These are phyloP conservation scores for Lichtheimia ramosa DNA, from an alignment of 371 early-diverging fungal species.

Conservation along the genomic window DNA sequence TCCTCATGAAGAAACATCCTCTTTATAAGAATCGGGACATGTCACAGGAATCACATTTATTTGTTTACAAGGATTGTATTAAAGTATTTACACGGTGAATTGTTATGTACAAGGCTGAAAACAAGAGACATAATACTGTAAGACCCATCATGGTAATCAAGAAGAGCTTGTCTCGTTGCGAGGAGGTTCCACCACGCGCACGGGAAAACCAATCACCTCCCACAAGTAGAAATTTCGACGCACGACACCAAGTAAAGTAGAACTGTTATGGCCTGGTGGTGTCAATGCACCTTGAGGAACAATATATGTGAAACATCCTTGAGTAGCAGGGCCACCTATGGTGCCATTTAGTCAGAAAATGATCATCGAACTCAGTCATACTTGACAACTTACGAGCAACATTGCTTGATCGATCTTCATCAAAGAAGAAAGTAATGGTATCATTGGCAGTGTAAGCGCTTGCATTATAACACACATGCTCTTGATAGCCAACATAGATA, in stretches of 20 bases:
- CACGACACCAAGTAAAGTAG: constrained; percentile 15
- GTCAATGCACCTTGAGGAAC: constrained; percentile 16
- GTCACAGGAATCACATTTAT: too few species aligned
- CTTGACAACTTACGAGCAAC: constrained; percentile 13
- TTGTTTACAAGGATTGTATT: too few species aligned
- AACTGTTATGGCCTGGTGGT: constrained; percentile 6
- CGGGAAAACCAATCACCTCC: constrained; percentile 11
- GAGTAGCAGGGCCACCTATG: constrained; percentile 16
- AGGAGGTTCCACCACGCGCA: constrained; percentile 11
- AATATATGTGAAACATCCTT: constrained; percentile 19
- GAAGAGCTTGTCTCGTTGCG: constrained; percentile 1
- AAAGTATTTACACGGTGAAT: too few species aligned
- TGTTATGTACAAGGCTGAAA: too few species aligned
- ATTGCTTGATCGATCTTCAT: constrained; percentile 18
- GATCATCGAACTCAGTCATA: background rate
- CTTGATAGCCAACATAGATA: constrained; percentile 14
- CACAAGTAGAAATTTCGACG: constrained; percentile 13
- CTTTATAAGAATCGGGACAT: too few species aligned
- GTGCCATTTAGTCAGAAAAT: background rate
- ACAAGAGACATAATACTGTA: too few species aligned
- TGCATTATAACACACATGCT: constrained; percentile 9
- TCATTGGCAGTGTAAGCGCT: constrained; percentile 15
- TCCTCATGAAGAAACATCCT: too few species aligned
- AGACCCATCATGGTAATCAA: too few species aligned
- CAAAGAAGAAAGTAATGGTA: constrained; percentile 22